These are phyloP conservation scores for Yamadazyma siamensis DNA, from an alignment of 1,139 yeast genomes.

Conservation along the genomic window DNA sequence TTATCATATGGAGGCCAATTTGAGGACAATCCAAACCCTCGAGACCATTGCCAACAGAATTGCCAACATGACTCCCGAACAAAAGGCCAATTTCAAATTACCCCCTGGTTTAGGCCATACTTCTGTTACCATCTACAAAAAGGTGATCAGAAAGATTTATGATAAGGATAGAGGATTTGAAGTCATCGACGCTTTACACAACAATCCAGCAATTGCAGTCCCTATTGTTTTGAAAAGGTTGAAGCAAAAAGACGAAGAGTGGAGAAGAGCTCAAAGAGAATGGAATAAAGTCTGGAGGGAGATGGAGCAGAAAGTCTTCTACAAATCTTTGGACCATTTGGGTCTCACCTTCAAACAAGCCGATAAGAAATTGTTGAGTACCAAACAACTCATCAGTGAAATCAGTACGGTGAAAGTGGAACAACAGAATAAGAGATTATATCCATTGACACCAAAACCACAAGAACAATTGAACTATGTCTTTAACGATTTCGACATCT, in stretches of 20 bases:
- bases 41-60: constrained; percentile 95
- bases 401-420: constrained; percentile 90
- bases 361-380: constrained; percentile 86
- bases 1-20: constrained; percentile 89
- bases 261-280: constrained; percentile 97
- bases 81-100: constrained; percentile 77
- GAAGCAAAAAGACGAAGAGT: constrained; percentile 97
- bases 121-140: constrained; percentile 85
- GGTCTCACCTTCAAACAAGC: constrained; percentile 96
- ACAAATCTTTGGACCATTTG: constrained; percentile 88
- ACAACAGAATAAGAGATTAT: constrained; percentile 71
- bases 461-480: constrained; percentile 73
- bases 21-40: constrained; percentile 90
- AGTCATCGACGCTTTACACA: constrained; percentile 93
- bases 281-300: constrained; percentile 99
- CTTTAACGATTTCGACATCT: constrained; percentile 63
- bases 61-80: constrained; percentile 89
- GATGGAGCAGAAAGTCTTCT: constrained; percentile 91
- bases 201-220: constrained; percentile 90
- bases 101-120: constrained; percentile 95
- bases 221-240: constrained; percentile 88
- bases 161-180: constrained; percentile 95
- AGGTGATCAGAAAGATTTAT: constrained; percentile 86
- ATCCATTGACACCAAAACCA: constrained; percentile 84
- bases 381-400: constrained; percentile 86